phyloP scores from a whole-genome alignment of 2,329 filamentous ascomycete genomes.

The Lasiodiplodia theobromae region DNA sequence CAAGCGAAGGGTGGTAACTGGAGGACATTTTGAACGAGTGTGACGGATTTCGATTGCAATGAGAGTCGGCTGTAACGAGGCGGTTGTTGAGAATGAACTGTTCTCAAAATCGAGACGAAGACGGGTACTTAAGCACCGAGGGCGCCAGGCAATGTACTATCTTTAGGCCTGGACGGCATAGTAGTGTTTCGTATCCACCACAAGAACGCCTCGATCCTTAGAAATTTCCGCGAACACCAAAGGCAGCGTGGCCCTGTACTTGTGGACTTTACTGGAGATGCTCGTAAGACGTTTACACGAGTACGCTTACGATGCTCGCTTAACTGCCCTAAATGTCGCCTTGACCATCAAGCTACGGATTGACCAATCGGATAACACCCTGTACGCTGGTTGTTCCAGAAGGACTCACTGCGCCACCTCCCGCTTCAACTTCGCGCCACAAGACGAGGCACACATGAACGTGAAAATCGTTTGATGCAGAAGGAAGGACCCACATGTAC shows the following conservation, averaged over 20 bases:
- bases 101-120: background rate
- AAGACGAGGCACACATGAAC: background rate
- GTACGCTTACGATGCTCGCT: background rate
- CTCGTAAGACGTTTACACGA: background rate
- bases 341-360: background rate
- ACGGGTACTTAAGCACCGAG: no score
- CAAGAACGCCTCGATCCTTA: background rate
- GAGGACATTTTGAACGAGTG: background rate
- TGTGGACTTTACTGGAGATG: background rate
- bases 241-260: background rate
- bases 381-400: background rate
- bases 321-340: background rate
- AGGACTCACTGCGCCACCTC: background rate
- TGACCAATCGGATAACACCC: background rate
- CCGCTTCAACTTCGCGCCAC: background rate
- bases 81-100: background rate
- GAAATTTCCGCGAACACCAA: background rate
- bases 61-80: background rate
- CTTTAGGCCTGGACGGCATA: no score
- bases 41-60: background rate
- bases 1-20: background rate
- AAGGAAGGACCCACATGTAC: background rate
- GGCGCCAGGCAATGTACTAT: no score
- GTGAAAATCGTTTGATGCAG: background rate
- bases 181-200: no score